phyloP scores from a whole-genome alignment of 1,139 yeast genomes.

The Kodamaea alishanica region DNA sequence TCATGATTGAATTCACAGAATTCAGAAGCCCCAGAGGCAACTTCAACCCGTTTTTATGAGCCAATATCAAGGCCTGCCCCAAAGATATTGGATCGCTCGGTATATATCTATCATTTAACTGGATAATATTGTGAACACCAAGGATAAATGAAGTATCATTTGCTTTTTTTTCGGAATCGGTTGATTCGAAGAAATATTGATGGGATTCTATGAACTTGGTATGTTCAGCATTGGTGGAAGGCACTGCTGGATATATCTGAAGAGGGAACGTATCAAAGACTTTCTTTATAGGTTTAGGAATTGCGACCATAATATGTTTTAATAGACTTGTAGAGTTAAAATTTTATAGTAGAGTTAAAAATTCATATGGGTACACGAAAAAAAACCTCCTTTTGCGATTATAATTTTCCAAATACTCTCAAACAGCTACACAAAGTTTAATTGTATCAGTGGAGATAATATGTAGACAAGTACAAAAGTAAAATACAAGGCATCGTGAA shows the following conservation, averaged over 20 bases:
- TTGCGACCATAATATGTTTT: conserved; percentile 16
- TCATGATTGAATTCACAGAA: conserved; percentile 22
- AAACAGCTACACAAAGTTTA: too few relatives aligned
- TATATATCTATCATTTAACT: conserved; percentile 18
- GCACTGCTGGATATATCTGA: conserved; percentile 29
- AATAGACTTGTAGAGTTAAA: too few relatives aligned
- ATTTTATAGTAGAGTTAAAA: too few relatives aligned
- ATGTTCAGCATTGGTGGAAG: conserved; percentile 18
- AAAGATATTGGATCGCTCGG: conserved; percentile 49
- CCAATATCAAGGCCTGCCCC: conserved; percentile 30
- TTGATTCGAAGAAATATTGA: conserved; percentile 12
- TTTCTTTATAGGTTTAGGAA: conserved; percentile 41
- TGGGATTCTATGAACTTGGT: conserved; percentile 11
- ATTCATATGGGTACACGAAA: too few relatives aligned
- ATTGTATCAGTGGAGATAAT: too few relatives aligned
- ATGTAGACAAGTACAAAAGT: not conserved
- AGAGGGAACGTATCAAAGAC: conserved; percentile 53
- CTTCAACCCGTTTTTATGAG: conserved; percentile 30
- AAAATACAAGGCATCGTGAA: not conserved
- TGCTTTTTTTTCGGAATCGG: not conserved
- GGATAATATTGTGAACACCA: conserved; percentile 39
- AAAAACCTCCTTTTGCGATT: too few relatives aligned
- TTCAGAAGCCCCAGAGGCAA: conserved; percentile 14
- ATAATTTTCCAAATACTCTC: too few relatives aligned
- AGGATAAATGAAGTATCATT: conserved; percentile 25